Conservation (phyloP, 805 yeast species). For the Torulaspora microellipsoides region DNA sequence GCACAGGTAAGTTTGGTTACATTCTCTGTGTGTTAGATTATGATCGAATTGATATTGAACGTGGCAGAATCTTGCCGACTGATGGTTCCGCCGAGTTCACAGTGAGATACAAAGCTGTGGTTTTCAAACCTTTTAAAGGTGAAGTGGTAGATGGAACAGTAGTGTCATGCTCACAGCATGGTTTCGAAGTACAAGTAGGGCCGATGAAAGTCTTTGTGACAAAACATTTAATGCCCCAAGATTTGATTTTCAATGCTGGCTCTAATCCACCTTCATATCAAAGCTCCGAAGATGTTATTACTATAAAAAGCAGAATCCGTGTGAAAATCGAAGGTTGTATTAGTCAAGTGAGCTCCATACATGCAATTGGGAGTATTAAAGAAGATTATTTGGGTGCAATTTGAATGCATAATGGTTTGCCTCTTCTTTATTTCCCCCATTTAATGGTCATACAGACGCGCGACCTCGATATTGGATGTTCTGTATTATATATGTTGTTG, state of each 20-base stretch:
- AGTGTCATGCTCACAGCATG: constrained; percentile 88
- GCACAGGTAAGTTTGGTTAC: constrained; percentile 98
- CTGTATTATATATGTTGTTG: too few species aligned
- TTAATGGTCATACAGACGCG: too few species aligned
- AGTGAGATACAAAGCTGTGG: constrained; percentile 93
- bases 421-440: too few species aligned
- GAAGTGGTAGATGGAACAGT: constrained; percentile 98
- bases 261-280: constrained; percentile 98
- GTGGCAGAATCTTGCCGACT: constrained; percentile 86
- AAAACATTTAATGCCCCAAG: constrained; percentile 90
- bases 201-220: constrained; percentile 93
- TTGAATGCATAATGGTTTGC: constrained; percentile 7
- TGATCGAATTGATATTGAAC: constrained; percentile 90
- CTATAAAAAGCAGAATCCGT: constrained; percentile 89
- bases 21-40: constrained; percentile 94
- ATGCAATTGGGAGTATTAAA: constrained; percentile 96
- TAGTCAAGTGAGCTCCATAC: constrained; percentile 94
- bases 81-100: constrained; percentile 95
- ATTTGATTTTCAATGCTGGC: constrained; percentile 88
- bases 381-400: constrained; percentile 94
- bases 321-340: constrained; percentile 95
- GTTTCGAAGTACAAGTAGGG: constrained; percentile 97
- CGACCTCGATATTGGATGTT: too few species aligned
- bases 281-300: constrained; percentile 90
- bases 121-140: constrained; percentile 98